Evolutionary conservation across 1,284 basidiomycete genomes (phyloP), one percentile per base, ranked within the genome.

Genomic region (Marasmius oreades): DNA sequence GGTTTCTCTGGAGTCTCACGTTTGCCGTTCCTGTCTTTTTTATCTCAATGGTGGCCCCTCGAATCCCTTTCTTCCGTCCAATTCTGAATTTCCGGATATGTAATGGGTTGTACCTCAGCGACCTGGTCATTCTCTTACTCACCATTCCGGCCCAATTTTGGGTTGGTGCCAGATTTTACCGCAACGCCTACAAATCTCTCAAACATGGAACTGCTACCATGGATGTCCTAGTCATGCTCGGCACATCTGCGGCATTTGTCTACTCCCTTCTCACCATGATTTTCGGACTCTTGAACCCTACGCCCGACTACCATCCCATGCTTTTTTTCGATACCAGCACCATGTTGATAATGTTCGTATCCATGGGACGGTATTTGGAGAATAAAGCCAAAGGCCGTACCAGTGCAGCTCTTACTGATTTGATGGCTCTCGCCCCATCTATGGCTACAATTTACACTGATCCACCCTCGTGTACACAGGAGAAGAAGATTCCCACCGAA

Each of bases 261-360:
- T 99, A 98, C 73, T 98, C 95, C 3, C 64, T 94, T 37, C 73
- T 86, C 56, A 73, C 82, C 52, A 84, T 98, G 78, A 61, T 91
- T 62, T 77, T 79, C 47, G 85, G 88, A 34, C 77, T 84, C 22
- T 84, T 90, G 73, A 82, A 84, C 64, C 68, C 74, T 2, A 79
- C 84, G 5, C 77, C 85, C 0, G 81, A 82, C 55, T 92, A 82
- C 68, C 86, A 82, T 36, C 96, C 97, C 0, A 84, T 91, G 67
- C 86, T 95, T 31, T 99, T 98, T 76, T 99, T 99, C 74, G 97
- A 99, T 74, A 99, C 97, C 1, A 95, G 92, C 65, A 97, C 95
- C 16, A 99, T 99, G 97, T 78, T 99, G 57, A 92, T 99, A 79
- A 94, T 90, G 72, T 99, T 99, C 69, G 92, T 98, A 64, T 94